Evolutionary conservation across 2,329 filamentous ascomycete species (phyloP).

Genomic region (Aspergillus unguis): DNA sequence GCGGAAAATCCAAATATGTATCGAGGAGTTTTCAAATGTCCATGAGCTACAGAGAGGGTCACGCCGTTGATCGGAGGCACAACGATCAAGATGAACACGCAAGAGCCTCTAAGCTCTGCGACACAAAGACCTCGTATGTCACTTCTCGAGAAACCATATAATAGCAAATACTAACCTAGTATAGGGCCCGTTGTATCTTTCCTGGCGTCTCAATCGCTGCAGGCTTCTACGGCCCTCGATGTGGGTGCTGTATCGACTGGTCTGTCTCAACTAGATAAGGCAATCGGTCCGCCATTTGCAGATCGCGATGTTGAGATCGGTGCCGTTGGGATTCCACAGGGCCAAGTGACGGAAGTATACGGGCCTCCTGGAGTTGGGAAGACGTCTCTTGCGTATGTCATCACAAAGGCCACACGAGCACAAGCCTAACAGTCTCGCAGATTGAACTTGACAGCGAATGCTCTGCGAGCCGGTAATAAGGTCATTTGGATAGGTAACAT

Average conservation of each 20-base stretch:
- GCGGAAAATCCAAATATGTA: too few relatives aligned
- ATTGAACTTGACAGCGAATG: constrained; percentile 65
- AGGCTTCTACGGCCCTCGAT: constrained; percentile 23
- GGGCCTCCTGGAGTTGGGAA: constrained; percentile 84
- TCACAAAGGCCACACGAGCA: constrained; percentile 6
- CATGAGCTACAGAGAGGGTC: too few relatives aligned
- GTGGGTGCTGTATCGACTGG: constrained; percentile 40
- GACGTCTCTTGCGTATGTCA: constrained; percentile 71
- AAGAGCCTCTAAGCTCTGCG: constrained; percentile 32
- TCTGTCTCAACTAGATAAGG: constrained; percentile 47
- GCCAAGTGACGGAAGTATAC: constrained; percentile 82
- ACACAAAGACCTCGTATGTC: constrained; percentile 30
- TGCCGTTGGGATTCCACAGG: constrained; percentile 63
- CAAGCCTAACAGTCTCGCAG: constrained; percentile 45
- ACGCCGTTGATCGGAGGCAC: background rate
- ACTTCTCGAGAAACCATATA: background rate
- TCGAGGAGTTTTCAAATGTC: too few relatives aligned
- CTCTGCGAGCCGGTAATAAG: constrained; percentile 56
- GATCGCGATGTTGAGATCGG: constrained; percentile 15
- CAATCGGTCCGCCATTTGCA: constrained; percentile 15
- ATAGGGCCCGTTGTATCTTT: constrained; percentile 33
- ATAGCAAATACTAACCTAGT: constrained; percentile 2
- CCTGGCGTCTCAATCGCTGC: constrained; percentile 37
- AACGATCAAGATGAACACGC: constrained; percentile 20
- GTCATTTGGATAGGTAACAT: constrained; percentile 79